Evolutionary conservation across 257 asterid species (phyloP).

Genomic region (Anisodus acutangulus): DNA sequence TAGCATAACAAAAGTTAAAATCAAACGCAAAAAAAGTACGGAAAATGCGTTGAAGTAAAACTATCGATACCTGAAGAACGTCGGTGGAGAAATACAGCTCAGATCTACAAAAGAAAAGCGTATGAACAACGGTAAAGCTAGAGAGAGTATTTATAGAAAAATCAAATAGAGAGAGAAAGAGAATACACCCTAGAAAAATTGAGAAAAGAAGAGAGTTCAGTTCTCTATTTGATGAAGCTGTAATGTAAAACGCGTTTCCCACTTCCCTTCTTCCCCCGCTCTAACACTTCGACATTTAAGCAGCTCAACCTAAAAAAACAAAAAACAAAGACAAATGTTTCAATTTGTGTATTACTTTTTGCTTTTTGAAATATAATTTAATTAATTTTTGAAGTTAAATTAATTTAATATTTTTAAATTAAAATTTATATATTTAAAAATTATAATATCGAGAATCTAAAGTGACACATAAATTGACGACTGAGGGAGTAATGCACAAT

Average conservation of each 20-base stretch:
- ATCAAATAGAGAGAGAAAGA: slow-evolving; percentile 33
- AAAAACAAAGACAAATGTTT: not conserved
- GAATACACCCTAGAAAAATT: slow-evolving; percentile 39
- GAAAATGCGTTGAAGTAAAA: not conserved
- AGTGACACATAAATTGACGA: too few relatives aligned
- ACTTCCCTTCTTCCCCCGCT: slow-evolving; percentile 56
- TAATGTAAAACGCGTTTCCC: slow-evolving; percentile 26
- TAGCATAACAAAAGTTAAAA: not conserved
- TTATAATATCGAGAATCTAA: too few relatives aligned
- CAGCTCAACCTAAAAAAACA: slow-evolving; percentile 16
- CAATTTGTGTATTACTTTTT: too few relatives aligned
- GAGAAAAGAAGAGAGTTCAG: slow-evolving; percentile 33
- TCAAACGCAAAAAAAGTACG: slow-evolving; percentile 25
- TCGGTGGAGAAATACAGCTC: slow-evolving; percentile 42
- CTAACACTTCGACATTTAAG: slow-evolving; percentile 36
- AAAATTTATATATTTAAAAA: too few relatives aligned
- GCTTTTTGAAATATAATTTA: too few relatives aligned
- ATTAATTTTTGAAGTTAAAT: too few relatives aligned
- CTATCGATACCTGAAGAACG: slow-evolving; percentile 32
- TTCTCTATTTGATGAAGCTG: slow-evolving; percentile 20
- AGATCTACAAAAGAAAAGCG: slow-evolving; percentile 54
- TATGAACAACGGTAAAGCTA: slow-evolving; percentile 45
- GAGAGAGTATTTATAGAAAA: slow-evolving; percentile 36
- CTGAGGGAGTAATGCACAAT: not conserved
- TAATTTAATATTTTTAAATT: too few relatives aligned